Percentiles rank a stretch among this genome's conserved stretches.
phyloP scores from a whole-genome alignment of 2,329 filamentous ascomycete species.

The Sporothrix brunneoviolacea region DNA sequence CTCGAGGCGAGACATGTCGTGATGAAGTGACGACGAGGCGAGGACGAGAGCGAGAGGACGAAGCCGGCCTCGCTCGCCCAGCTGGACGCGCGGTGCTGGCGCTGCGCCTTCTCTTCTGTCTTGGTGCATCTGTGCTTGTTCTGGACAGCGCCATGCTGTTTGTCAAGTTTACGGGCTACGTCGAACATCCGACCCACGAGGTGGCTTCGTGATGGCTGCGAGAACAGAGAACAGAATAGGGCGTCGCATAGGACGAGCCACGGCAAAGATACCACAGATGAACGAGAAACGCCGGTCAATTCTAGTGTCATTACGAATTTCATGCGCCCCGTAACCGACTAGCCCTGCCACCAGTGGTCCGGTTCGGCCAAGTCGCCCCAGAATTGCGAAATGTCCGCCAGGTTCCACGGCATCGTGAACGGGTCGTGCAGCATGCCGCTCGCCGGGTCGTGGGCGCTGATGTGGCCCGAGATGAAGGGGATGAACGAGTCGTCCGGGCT shows the following conservation, averaged over 20 bases:
- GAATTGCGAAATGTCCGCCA: conserved; percentile 11
- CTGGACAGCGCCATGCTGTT: conserved; percentile 16
- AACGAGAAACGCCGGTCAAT: too few relatives aligned
- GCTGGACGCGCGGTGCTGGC: too few relatives aligned
- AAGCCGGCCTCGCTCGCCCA: too few relatives aligned
- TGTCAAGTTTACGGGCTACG: conserved; percentile 14
- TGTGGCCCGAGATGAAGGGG: neutral
- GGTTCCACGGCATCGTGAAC: conserved; percentile 12
- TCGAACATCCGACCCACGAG: conserved; percentile 9
- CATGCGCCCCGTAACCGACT: too few relatives aligned
- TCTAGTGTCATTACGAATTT: too few relatives aligned
- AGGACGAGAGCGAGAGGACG: too few relatives aligned
- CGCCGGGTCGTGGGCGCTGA: neutral
- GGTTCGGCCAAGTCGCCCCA: conserved; percentile 14
- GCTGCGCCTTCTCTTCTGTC: too few relatives aligned
- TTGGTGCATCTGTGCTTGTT: too few relatives aligned
- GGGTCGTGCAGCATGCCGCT: conserved; percentile 3
- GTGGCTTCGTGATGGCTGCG: neutral
- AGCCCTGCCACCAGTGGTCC: conserved; percentile 14
- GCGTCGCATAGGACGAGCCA: neutral
- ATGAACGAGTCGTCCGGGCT: conserved; percentile 15
- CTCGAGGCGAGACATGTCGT: too few relatives aligned
- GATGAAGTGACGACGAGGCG: too few relatives aligned
- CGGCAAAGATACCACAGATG: neutral
- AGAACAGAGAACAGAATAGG: neutral